Evolutionary conservation across 2,329 filamentous ascomycete species (phyloP), one percentile per base, ranked within the genome.

Genomic region (Penicillium freii): DNA sequence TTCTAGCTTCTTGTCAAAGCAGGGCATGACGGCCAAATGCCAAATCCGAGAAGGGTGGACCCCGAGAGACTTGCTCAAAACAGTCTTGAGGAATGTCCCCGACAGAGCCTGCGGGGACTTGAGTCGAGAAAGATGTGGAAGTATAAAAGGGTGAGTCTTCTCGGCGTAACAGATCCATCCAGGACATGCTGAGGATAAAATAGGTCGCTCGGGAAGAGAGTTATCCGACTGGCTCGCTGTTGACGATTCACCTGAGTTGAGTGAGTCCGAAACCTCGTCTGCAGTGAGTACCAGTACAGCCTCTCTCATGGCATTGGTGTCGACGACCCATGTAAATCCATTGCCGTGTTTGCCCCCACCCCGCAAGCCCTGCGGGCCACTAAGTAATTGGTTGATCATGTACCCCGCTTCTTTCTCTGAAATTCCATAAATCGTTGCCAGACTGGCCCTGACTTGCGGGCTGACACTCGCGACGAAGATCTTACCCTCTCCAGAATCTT

Each of bases 91-190:
- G 42, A 97, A 81, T 0, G 92, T 97, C 13, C 94, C 94, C 62
- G 90, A 89, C 51, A 99, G 77, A 27, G 94, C 93, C 75, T 99
- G 94, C 15, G 94, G 93, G 5, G 92, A 97, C 74, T 97, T 99
- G 62, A 97, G 82, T 49, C 86, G 86, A 57, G 92, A 97, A 53
- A 99, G 81, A 73, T 99, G 92, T 29, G 92, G 91, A 49, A 99
- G 82, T 54, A 97, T 87, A 69, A 97, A 88, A 1, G 94, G 92
- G 70, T 99, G 94, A 54, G 93, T 97, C 78, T 99, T 97, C 74
- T 99, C 94, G 27, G 93, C 93, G 70, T 99, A 99, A 77, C 94
- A 99, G 55, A 99, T 93, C 92, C 95, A 99, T 8, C 94, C 94
- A 0, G 94, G 94, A 73, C 94, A 99, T 21, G 91, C 91, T 4